Evolutionary conservation across 139 green algal genomes (phyloP).

Genomic region (Micractinium sp.): DNA sequence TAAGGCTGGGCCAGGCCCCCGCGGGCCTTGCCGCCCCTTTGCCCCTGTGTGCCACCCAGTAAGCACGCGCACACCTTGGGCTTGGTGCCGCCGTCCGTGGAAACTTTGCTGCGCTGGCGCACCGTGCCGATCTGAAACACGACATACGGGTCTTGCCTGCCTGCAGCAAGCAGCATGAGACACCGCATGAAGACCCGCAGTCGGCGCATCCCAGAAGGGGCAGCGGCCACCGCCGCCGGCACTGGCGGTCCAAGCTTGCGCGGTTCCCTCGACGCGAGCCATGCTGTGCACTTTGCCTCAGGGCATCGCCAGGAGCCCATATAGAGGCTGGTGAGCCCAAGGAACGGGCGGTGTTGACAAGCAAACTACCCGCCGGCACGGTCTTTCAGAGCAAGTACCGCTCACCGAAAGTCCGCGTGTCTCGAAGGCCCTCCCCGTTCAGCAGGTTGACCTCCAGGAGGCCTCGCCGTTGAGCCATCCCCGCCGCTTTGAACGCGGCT

Average conservation of each 20-base stretch:
- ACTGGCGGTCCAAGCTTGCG: not conserved
- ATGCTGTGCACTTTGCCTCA: not conserved
- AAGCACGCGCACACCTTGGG: not conserved
- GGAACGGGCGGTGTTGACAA: not conserved
- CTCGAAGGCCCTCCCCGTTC: not conserved
- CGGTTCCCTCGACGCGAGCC: too few species aligned
- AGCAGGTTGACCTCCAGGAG: not conserved
- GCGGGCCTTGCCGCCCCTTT: not conserved
- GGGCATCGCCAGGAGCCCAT: not conserved
- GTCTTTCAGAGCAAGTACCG: not conserved
- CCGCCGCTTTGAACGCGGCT: not conserved
- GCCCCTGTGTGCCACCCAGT: not conserved
- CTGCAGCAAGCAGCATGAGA: not conserved
- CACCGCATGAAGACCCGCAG: not conserved
- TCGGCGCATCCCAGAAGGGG: not conserved
- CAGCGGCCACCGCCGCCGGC: not conserved
- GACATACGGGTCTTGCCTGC: not conserved
- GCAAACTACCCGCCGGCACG: not conserved
- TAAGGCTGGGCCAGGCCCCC: too few species aligned
- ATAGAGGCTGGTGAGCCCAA: not conserved
- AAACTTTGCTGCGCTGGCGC: not conserved
- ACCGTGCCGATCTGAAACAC: constrained; percentile 6
- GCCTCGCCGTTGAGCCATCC: not conserved
- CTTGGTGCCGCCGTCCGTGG: constrained; percentile 25
- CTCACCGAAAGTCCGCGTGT: not conserved